phyloP scores from a whole-genome alignment of 2,329 filamentous ascomycete genomes.

The Alternaria arborescens region DNA sequence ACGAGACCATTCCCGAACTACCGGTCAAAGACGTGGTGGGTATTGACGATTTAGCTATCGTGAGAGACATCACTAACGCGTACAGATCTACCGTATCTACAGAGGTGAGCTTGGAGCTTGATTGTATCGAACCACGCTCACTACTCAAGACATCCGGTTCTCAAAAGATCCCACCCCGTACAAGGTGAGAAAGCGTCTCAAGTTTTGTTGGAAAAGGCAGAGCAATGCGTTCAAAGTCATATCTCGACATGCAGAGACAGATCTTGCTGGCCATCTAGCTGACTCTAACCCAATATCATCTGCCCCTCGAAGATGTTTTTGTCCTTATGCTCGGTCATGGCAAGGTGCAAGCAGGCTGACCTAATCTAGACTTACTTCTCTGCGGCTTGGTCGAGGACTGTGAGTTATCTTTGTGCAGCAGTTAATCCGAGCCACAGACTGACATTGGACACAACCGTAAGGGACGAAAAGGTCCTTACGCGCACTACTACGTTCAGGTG shows the following conservation, averaged over 20 bases:
- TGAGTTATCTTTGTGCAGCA: not conserved
- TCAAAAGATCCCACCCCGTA: constrained; percentile 86
- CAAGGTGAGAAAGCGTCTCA: constrained; percentile 66
- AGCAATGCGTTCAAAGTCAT: not conserved
- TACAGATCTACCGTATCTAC: constrained; percentile 81
- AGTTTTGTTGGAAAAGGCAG: not conserved
- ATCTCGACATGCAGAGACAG: not conserved
- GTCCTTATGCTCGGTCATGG: not conserved
- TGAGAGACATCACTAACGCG: constrained; percentile 17
- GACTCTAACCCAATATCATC: not conserved
- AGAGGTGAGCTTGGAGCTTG: constrained; percentile 54
- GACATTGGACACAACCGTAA: constrained; percentile 70
- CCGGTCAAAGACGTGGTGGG: constrained; percentile 81
- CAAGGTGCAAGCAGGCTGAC: not conserved
- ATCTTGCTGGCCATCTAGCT: not conserved
- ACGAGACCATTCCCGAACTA: constrained; percentile 85
- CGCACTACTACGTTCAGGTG: constrained; percentile 86
- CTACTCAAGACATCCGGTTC: constrained; percentile 74
- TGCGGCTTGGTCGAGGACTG: constrained; percentile 6
- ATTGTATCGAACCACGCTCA: constrained; percentile 4
- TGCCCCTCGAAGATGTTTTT: not conserved
- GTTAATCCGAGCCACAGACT: constrained; percentile 23
- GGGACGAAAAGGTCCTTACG: constrained; percentile 72
- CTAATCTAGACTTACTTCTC: constrained; percentile 5
- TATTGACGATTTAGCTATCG: constrained; percentile 1